Percentiles rank a stretch among this genome's conserved stretches.
Conservation (phyloP, 2,329 filamentous ascomycete species). For the Pseudonectria foliicola region DNA sequence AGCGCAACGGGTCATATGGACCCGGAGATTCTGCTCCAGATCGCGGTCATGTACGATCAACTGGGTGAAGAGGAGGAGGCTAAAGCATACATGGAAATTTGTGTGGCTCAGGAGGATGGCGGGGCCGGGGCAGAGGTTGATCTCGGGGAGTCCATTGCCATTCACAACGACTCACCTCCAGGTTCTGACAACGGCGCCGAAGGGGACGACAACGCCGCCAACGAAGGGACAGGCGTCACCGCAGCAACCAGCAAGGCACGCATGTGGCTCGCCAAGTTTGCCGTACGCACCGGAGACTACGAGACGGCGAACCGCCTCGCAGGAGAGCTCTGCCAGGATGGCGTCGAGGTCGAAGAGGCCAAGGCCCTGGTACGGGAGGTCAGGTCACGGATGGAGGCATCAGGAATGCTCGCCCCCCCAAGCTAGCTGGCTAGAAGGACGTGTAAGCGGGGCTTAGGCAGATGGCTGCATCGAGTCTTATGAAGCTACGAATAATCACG, state of each 20-base stretch:
- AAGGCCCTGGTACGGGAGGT: conserved; percentile 88
- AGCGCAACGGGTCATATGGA: conserved; percentile 61
- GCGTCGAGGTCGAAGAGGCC: conserved; percentile 92
- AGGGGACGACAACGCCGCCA: conserved; percentile 26
- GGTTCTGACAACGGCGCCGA: conserved; percentile 32
- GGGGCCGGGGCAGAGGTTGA: conserved; percentile 36
- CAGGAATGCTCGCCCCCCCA: conserved; percentile 23
- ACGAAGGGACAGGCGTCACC: conserved; percentile 73
- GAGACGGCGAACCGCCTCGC: conserved; percentile 71
- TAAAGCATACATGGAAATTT: conserved; percentile 92
- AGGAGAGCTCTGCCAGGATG: conserved; percentile 89
- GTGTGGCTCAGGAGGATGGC: conserved; percentile 85
- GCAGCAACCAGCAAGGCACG: conserved; percentile 85
- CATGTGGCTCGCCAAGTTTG: conserved; percentile 84
- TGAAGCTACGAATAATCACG: not conserved
- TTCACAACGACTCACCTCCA: conserved; percentile 47
- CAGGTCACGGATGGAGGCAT: conserved; percentile 63
- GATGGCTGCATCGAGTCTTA: not conserved
- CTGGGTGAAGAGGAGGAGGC: conserved; percentile 72
- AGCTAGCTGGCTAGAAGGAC: conserved; percentile 11
- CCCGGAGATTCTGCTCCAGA: conserved; percentile 83
- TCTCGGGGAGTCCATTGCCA: conserved; percentile 43
- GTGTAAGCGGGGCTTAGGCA: conserved; percentile 2
- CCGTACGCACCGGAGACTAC: conserved; percentile 70
- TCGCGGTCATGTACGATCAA: conserved; percentile 81